phyloP scores from a whole-genome alignment of 106 monocot genomes.

The Triglochin maritima region DNA sequence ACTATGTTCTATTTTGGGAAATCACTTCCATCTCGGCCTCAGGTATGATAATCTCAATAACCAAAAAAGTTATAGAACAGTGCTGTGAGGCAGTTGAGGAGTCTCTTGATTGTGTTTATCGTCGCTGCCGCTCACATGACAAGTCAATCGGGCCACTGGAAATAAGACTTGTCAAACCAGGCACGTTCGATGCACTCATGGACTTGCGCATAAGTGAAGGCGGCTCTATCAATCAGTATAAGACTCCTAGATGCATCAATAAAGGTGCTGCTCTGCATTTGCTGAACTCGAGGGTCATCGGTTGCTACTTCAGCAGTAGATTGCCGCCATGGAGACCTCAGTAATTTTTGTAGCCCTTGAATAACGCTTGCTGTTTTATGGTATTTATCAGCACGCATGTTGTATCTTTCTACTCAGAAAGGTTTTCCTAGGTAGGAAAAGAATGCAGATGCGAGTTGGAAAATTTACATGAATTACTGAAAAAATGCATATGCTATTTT shows the following conservation, averaged over 20 bases:
- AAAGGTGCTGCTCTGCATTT: constrained; percentile 33
- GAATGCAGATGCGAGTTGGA: no score
- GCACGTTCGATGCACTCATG: constrained; percentile 76
- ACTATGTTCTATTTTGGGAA: constrained; percentile 8
- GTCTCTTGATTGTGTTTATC: constrained; percentile 68
- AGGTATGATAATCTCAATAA: not conserved
- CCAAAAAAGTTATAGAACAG: constrained; percentile 36
- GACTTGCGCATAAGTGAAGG: constrained; percentile 60
- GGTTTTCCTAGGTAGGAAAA: no score
- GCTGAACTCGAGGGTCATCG: constrained; percentile 34
- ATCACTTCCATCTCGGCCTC: not conserved
- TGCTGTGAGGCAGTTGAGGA: constrained; percentile 71
- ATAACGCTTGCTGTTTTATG: no score
- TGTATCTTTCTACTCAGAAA: no score
- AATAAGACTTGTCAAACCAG: constrained; percentile 55
- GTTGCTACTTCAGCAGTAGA: constrained; percentile 54
- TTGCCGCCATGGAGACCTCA: constrained; percentile 41
- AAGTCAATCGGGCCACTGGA: constrained; percentile 76
- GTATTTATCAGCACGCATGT: no score
- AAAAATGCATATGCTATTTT: no score
- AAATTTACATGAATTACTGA: no score
- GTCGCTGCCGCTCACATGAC: constrained; percentile 49
- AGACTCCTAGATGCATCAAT: constrained; percentile 69
- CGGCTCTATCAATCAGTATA: constrained; percentile 84
- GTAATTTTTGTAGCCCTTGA: no score